Evolutionary conservation across 2,329 filamentous ascomycete genomes (phyloP).

Genomic region (Cercospora janseana): DNA sequence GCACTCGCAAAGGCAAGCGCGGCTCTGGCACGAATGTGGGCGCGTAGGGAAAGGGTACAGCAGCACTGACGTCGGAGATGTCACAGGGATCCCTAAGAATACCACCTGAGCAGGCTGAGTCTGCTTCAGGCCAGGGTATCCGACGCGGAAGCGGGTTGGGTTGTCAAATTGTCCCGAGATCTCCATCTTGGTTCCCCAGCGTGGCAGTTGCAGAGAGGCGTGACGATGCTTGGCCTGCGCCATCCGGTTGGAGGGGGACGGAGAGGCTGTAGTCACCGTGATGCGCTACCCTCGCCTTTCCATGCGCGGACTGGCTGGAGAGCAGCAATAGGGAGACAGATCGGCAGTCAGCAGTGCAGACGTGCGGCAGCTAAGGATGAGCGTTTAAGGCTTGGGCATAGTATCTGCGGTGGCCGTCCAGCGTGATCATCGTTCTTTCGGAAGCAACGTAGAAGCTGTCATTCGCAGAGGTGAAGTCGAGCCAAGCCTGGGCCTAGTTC

Average conservation of each 20-base stretch:
- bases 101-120: constrained; percentile 7
- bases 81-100: constrained; percentile 10
- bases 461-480: constrained; percentile 8
- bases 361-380: background rate
- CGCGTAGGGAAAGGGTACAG: background rate
- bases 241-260: background rate
- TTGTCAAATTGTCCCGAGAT: background rate
- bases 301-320: no score
- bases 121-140: background rate
- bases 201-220: background rate
- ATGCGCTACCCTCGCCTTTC: no score
- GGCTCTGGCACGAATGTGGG: background rate
- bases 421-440: background rate
- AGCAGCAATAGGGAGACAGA: background rate
- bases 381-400: no score
- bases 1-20: background rate
- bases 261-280: no score
- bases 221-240: background rate
- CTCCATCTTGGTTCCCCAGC: background rate
- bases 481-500: constrained; percentile 5
- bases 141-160: constrained; percentile 2
- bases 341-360: constrained; percentile 11
- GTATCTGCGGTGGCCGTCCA: no score
- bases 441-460: background rate
- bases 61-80: constrained; percentile 12